phyloP scores from a whole-genome alignment of 176 grass and related monocot species.

The Phyllostachys edulis region DNA sequence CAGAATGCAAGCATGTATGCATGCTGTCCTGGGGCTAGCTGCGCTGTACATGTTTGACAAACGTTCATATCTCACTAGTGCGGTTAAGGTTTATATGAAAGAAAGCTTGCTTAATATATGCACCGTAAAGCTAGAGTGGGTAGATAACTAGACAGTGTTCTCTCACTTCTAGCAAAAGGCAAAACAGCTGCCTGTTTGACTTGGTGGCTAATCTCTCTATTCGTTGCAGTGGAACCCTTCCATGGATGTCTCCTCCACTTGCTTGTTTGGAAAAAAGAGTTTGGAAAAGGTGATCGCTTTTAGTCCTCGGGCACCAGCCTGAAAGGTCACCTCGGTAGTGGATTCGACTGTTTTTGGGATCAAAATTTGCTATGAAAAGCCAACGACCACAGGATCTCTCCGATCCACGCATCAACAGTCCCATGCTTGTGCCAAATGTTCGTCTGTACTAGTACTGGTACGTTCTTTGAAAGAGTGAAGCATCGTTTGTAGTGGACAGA shows the following conservation, averaged over 20 bases:
- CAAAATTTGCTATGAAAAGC: neutral
- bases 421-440: neutral
- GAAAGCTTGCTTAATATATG: neutral
- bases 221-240: neutral
- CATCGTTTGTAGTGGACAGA: neutral
- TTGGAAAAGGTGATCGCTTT: slow-evolving; percentile 10
- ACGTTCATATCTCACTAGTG: neutral
- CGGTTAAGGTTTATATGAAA: neutral
- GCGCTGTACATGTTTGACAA: slow-evolving; percentile 5
- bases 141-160: neutral
- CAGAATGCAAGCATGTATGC: slow-evolving; percentile 1
- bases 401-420: neutral
- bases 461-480: neutral
- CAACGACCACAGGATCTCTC: neutral
- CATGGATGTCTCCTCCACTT: neutral
- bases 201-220: neutral
- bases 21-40: slow-evolving; percentile 6
- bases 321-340: slow-evolving; percentile 33
- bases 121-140: slow-evolving; percentile 6
- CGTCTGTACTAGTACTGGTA: neutral
- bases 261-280: neutral
- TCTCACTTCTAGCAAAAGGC: slow-evolving; percentile 5
- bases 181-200: slow-evolving; percentile 18
- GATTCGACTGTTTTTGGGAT: neutral
- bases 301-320: neutral